A percentile compares a stretch with the other conserved stretches of the same genome.
Evolutionary conservation across 106 monocot species (phyloP).

Genomic region (Triglochin maritima): DNA sequence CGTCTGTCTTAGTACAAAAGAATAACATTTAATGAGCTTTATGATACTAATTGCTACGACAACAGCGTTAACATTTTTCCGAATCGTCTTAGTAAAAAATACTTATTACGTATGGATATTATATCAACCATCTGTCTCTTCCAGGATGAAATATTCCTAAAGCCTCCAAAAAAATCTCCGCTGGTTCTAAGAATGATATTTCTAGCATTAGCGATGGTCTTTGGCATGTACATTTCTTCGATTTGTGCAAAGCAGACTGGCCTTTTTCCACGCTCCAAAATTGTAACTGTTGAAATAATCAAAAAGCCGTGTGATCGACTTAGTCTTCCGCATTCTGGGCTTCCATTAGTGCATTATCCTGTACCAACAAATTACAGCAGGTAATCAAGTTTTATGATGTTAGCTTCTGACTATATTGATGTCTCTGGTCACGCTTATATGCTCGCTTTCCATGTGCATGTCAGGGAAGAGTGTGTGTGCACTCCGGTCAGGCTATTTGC

Average conservation of each 20-base stretch:
- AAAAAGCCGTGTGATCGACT: conserved; percentile 19
- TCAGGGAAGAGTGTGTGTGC: conserved; percentile 23
- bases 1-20: too few relatives aligned
- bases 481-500: conserved; percentile 22
- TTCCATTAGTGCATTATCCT: conserved; percentile 21
- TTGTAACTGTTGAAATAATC: conserved; percentile 3
- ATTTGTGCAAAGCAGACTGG: conserved; percentile 32
- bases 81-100: too few relatives aligned
- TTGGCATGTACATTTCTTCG: conserved; percentile 42
- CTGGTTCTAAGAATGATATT: conserved; percentile 31
- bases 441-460: too few relatives aligned
- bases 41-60: too few relatives aligned
- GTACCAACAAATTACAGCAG: conserved; percentile 17
- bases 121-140: not conserved
- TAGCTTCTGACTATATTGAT: too few relatives aligned
- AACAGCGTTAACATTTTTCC: too few relatives aligned
- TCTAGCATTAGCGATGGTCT: conserved; percentile 33
- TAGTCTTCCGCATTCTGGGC: conserved; percentile 12
- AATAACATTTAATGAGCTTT: too few relatives aligned
- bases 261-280: conserved; percentile 3
- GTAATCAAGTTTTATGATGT: not conserved
- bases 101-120: too few relatives aligned
- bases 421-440: too few relatives aligned
- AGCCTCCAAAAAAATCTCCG: conserved; percentile 31
- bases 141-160: conserved; percentile 37